Evolutionary conservation across 2,329 filamentous ascomycete genomes (phyloP).

Genomic region (Curvularia verruculosa): DNA sequence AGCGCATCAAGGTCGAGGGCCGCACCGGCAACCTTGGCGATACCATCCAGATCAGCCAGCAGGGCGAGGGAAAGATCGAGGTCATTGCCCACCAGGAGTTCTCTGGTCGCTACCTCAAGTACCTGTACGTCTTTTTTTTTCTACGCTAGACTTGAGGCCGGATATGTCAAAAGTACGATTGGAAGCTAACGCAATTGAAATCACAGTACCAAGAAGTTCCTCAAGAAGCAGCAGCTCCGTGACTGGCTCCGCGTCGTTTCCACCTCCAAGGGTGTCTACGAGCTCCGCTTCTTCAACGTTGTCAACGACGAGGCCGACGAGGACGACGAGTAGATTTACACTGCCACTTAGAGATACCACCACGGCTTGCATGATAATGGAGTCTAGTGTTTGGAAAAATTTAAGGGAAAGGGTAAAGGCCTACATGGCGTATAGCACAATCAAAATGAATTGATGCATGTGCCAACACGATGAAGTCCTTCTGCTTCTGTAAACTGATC

Average conservation of each 20-base stretch:
- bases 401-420: conserved; percentile 25
- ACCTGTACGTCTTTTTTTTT: conserved; percentile 72
- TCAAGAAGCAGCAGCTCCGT: conserved; percentile 99
- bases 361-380: conserved; percentile 25
- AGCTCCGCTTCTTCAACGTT: conserved; percentile 99
- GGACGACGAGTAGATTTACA: conserved; percentile 85
- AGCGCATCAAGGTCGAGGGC: conserved; percentile 99
- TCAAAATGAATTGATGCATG: conserved; percentile 38
- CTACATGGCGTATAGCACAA: conserved; percentile 39
- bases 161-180: neutral
- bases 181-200: conserved; percentile 14
- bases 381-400: conserved; percentile 24
- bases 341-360: conserved; percentile 16
- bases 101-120: conserved; percentile 99
- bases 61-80: conserved; percentile 97
- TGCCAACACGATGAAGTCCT: conserved; percentile 12
- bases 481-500: neutral
- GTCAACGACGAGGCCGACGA: conserved; percentile 98
- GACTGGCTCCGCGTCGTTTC: conserved; percentile 99
- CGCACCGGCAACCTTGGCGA: conserved; percentile 98
- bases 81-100: conserved; percentile 97
- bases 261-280: conserved; percentile 97
- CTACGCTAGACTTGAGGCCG: too few relatives aligned
- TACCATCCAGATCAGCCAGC: conserved; percentile 84
- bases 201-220: conserved; percentile 99